Evolutionary conservation across 805 yeast species (phyloP), one percentile per base, ranked within the genome.

Genomic region (Zygosaccharomyces pseudorouxii): DNA sequence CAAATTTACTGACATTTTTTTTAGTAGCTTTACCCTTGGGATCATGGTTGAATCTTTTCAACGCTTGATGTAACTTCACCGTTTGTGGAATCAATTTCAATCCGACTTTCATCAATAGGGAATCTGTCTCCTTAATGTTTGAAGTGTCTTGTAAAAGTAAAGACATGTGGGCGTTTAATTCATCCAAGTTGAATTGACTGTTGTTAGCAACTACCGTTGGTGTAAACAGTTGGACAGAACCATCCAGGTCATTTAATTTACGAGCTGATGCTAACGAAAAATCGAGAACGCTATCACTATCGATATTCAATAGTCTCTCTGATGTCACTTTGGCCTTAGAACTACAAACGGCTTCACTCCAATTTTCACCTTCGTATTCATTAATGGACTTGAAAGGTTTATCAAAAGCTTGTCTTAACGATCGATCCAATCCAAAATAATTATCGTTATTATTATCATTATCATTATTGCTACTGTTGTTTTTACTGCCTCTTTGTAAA

Each of bases 211-310:
- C 16, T 3, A 48, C 43, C 8, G 45, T 27, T 6, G 52, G 50
- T 8, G 52, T 43, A 42, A 48, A 48, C 10, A 46, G 19, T 9
- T 48, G 50, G 9, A 45, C 22, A 3, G 42, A 42, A 11, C 47
- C 33, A 19, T 45, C 51, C 35, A 27, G 14, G 18, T 42, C 28
- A 10, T 43, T 42, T 8, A 39, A 33, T 38, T 30, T 38, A 8
- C 47, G 30, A 10, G 46, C 48, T 5, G 52, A 48, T 18, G 42
- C 27, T 10, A 55, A 51, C 8, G 58, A 55, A 39, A 35, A 55
- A 29, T 55, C 52, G 25, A 53, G 43, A 10, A 55, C 58, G 33
- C 58, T 55, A 27, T 55, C 58, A 14, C 51, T 50, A 14, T 54
- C 58, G 4, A 55, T 52, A 27, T 45, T 52, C 19, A 55, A 37